Evolutionary conservation across 768 basidiomycete species (phyloP).

Genomic region (Termitomyces sp.): DNA sequence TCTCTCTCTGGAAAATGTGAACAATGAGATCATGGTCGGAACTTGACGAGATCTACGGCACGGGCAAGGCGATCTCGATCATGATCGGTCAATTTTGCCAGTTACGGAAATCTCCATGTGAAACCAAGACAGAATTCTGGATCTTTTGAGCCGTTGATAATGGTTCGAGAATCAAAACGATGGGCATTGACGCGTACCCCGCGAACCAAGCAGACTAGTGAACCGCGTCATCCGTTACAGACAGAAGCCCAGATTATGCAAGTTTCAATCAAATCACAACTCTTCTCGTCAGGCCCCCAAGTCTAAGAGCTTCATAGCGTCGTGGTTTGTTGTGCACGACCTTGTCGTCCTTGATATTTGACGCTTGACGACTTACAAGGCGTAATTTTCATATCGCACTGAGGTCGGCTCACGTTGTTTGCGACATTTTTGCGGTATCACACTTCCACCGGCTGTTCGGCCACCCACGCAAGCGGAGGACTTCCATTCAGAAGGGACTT

Average conservation of each 20-base stretch:
- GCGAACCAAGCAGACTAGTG: neutral
- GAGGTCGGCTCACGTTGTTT: neutral
- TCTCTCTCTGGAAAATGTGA: neutral
- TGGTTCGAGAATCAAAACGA: neutral
- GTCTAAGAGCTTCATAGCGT: neutral
- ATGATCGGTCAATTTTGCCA: slow-evolving; percentile 10
- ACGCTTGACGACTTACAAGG: neutral
- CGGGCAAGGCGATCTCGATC: slow-evolving; percentile 9
- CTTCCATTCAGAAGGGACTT: neutral
- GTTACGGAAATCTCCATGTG: neutral
- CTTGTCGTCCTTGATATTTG: neutral
- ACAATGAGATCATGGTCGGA: slow-evolving; percentile 1
- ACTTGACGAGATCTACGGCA: slow-evolving; percentile 10
- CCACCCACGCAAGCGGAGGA: neutral
- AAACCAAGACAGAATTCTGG: neutral
- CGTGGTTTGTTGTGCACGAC: neutral
- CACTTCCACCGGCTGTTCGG: neutral
- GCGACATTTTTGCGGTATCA: neutral
- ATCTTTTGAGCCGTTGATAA: neutral
- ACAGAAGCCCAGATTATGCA: no score
- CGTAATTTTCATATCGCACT: no score
- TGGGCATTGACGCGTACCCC: neutral
- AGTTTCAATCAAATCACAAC: neutral
- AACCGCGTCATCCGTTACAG: neutral
- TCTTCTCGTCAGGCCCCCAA: neutral